These are phyloP conservation scores for Termitomyces sp. DNA, from an alignment of 768 basidiomycete species.

Conservation along the genomic window DNA sequence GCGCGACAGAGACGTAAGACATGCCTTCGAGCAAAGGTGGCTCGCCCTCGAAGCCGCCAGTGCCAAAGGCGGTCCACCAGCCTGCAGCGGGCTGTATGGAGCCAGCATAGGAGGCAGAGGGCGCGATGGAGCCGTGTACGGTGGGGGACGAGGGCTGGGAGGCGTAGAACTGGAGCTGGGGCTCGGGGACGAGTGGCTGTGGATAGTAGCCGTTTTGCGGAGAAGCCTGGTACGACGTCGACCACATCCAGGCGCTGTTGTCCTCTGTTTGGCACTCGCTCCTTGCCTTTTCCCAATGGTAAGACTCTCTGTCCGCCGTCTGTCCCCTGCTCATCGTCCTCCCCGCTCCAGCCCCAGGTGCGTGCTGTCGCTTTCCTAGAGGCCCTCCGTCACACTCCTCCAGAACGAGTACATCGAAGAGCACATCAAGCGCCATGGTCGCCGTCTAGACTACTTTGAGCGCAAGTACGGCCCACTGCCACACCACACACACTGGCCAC, in stretches of 20 bases:
- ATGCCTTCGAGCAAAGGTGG: conserved; percentile 91
- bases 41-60: conserved; percentile 93
- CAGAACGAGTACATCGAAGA: conserved; percentile 99
- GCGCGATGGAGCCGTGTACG: conserved; percentile 49
- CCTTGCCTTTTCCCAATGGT: conserved; percentile 35
- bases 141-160: not conserved
- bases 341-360: conserved; percentile 61
- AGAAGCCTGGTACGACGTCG: conserved; percentile 55
- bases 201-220: conserved; percentile 58
- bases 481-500: conserved; percentile 2
- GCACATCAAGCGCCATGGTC: conserved; percentile 94
- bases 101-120: conserved; percentile 50
- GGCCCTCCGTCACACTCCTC: not conserved
- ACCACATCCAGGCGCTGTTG: conserved; percentile 55
- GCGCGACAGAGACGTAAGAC: conserved; percentile 8
- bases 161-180: conserved; percentile 70
- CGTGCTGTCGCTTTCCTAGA: not conserved
- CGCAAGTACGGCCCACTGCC: conserved; percentile 59
- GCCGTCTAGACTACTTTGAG: conserved; percentile 94
- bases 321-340: conserved; percentile 6
- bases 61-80: conserved; percentile 97
- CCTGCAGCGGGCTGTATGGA: conserved; percentile 68
- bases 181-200: conserved; percentile 44
- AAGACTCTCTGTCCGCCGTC: conserved; percentile 12
- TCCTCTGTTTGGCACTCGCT: conserved; percentile 22